Evolutionary conservation across 108 stramenopile species (phyloP).

Genomic region (Nannochloropsis oceanica): DNA sequence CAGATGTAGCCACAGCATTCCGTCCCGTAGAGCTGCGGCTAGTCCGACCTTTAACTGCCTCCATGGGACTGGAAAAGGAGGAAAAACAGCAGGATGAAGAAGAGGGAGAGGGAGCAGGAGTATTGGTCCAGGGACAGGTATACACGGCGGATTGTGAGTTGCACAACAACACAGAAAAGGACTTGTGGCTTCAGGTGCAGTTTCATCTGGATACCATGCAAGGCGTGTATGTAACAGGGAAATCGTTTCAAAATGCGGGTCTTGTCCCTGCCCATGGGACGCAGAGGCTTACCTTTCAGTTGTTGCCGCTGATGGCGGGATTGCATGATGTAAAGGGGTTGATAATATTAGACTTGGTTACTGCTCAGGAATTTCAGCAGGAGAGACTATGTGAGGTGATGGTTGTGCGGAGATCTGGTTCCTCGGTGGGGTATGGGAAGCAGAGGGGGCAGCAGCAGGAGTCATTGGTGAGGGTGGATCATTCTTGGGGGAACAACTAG

Average conservation of each 20-base stretch:
- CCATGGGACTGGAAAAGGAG: neutral
- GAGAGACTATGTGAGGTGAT: neutral
- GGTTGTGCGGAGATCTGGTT: neutral
- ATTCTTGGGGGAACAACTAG: too few relatives aligned
- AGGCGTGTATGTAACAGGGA: neutral
- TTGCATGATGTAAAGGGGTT: neutral
- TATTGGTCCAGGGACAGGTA: neutral
- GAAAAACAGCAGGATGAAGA: neutral
- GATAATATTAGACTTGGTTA: neutral
- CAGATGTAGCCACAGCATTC: neutral
- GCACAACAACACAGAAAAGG: neutral
- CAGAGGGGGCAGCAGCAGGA: neutral
- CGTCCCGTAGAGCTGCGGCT: neutral
- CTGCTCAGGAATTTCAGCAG: neutral
- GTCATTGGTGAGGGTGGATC: too few relatives aligned
- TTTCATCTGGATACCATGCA: neutral
- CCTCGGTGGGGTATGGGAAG: neutral
- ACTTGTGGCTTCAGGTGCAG: neutral
- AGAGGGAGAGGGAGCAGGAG: neutral
- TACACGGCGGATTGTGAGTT: neutral
- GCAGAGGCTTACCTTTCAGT: neutral
- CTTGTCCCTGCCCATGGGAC: neutral
- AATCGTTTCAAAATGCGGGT: neutral
- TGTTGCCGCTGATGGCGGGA: neutral
- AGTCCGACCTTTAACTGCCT: neutral